phyloP scores from a whole-genome alignment of 108 stramenopile genomes.

The Skeletonema costatum region DNA sequence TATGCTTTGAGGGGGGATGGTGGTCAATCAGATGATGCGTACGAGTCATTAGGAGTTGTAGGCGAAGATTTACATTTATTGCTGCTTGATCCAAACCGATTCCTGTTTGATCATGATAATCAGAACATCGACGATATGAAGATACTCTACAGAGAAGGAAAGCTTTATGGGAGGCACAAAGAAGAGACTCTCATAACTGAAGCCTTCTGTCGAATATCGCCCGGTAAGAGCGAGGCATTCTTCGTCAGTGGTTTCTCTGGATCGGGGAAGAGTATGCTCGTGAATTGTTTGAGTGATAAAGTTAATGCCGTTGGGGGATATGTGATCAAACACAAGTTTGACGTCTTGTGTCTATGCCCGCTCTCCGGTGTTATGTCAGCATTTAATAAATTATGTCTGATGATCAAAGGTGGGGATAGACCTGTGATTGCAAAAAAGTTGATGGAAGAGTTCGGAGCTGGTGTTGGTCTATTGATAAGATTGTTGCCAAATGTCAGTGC shows the following conservation, averaged over 20 bases:
- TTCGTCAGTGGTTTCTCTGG: constrained; percentile 29
- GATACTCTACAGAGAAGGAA: background rate
- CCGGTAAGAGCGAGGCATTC: constrained; percentile 22
- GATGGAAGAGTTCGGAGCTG: no score
- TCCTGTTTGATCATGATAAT: background rate
- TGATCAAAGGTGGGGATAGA: no score
- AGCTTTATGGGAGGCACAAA: constrained; percentile 21
- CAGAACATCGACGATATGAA: background rate
- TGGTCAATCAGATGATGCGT: no score
- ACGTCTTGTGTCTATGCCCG: no score
- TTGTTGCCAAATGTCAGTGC: no score
- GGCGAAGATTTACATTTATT: background rate
- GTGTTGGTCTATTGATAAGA: no score
- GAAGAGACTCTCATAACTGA: constrained; percentile 17
- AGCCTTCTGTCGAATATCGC: constrained; percentile 21
- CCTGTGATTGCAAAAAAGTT: no score
- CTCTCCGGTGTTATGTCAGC: no score
- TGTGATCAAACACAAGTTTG: no score
- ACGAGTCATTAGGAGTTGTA: background rate
- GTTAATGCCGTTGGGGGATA: background rate
- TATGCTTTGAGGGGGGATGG: no score
- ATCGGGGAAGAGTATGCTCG: constrained; percentile 18
- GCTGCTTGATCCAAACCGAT: constrained; percentile 4
- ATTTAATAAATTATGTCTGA: no score
- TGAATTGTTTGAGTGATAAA: constrained; percentile 6